phyloP scores from a whole-genome alignment of 768 basidiomycete genomes.

The Boletus coccyginus region DNA sequence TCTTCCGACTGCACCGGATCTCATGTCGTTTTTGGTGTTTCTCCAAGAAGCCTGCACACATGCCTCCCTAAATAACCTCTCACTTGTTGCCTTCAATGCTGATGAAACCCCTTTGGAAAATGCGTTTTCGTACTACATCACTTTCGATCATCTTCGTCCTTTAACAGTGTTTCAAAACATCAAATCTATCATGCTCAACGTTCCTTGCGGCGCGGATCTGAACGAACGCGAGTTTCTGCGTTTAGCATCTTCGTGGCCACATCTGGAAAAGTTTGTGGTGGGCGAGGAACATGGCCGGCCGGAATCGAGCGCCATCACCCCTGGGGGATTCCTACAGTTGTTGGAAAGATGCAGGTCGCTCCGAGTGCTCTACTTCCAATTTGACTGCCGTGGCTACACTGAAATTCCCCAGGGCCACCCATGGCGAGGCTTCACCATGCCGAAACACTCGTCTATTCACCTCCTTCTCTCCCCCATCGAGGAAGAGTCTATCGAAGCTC shows the following conservation, averaged over 20 bases:
- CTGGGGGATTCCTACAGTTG: slow-evolving; percentile 7
- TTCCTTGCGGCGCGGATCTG: slow-evolving; percentile 2
- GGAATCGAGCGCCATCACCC: slow-evolving; percentile 2
- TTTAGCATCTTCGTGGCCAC: not conserved
- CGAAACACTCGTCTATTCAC: no score
- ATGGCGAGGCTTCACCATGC: no score
- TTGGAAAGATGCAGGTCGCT: slow-evolving; percentile 15
- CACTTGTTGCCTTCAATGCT: not conserved
- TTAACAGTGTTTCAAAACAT: slow-evolving; percentile 7
- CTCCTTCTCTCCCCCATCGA: no score
- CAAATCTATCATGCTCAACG: not conserved
- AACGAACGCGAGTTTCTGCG: slow-evolving; percentile 4
- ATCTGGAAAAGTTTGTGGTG: no score
- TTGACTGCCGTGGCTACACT: slow-evolving; percentile 9
- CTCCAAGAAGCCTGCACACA: not conserved
- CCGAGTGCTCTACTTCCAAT: not conserved
- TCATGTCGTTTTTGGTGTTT: slow-evolving; percentile 2
- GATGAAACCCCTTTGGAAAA: not conserved
- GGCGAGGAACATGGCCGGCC: no score
- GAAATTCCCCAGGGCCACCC: not conserved
- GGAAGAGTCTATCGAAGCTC: slow-evolving; percentile 4
- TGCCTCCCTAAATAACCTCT: not conserved
- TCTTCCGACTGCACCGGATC: not conserved
- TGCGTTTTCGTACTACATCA: not conserved
- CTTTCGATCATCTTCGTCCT: not conserved